Evolutionary conservation across 805 yeast genomes (phyloP).

Genomic region (Teunomyces stri): DNA sequence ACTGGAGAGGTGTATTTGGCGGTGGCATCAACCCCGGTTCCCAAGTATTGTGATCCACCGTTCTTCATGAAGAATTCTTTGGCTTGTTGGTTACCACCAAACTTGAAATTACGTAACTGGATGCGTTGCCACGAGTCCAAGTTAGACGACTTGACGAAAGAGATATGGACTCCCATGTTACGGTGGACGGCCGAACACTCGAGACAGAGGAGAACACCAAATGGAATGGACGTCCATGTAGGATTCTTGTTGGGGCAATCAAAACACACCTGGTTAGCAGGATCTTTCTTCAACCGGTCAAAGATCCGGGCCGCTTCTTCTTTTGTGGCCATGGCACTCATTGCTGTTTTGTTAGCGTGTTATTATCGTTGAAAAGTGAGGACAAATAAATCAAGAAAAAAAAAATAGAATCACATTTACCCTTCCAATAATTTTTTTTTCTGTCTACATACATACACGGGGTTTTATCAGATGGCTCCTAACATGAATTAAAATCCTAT

Average conservation of each 20-base stretch:
- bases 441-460: not conserved
- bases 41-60: constrained; percentile 76
- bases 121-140: constrained; percentile 92
- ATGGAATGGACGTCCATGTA: constrained; percentile 97
- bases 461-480: too few relatives aligned
- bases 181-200: constrained; percentile 96
- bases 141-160: constrained; percentile 89
- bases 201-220: constrained; percentile 87
- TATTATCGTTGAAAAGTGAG: constrained; percentile 1
- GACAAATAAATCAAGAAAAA: not conserved
- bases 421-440: not conserved
- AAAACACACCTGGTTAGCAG: constrained; percentile 83
- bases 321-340: constrained; percentile 51
- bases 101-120: constrained; percentile 87
- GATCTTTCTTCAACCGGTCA: constrained; percentile 56
- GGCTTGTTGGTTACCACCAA: constrained; percentile 89
- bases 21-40: constrained; percentile 52
- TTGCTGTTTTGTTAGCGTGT: constrained; percentile 3
- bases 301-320: constrained; percentile 70
- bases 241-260: constrained; percentile 95
- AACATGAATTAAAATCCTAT: not conserved
- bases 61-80: constrained; percentile 79
- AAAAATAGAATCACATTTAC: too few relatives aligned
- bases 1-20: constrained; percentile 77
- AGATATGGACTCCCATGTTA: constrained; percentile 91